phyloP scores from a whole-genome alignment of 805 yeast species.

The Kuraishia molischiana region DNA sequence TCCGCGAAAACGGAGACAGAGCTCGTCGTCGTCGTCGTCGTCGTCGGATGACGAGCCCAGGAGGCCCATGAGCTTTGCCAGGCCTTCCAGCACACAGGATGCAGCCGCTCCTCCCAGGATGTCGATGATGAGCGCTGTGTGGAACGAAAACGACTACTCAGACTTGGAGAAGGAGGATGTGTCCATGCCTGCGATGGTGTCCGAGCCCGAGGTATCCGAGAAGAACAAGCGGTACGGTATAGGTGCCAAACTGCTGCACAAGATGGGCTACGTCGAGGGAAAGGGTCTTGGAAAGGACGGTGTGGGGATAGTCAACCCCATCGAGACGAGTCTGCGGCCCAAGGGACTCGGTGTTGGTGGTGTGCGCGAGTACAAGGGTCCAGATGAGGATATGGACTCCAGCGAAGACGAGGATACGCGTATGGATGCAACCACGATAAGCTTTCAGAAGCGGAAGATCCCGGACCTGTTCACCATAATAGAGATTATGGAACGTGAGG shows the following conservation, averaged over 20 bases:
- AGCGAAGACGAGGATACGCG: conserved; percentile 14
- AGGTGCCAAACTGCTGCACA: conserved; percentile 67
- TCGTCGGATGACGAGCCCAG: not conserved
- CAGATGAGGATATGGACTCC: conserved; percentile 10
- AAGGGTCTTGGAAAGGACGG: conserved; percentile 71
- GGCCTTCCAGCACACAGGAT: no score
- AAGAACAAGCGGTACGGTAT: conserved; percentile 48
- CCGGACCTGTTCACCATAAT: conserved; percentile 27
- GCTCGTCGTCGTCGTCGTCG: not conserved
- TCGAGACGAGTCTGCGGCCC: conserved; percentile 58
- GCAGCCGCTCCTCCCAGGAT: no score
- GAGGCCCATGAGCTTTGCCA: no score
- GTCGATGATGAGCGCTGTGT: not conserved
- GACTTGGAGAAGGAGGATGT: not conserved
- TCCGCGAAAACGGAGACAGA: not conserved
- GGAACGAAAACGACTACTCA: not conserved
- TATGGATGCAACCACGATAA: not conserved
- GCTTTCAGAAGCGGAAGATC: conserved; percentile 1
- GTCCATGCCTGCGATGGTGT: not conserved
- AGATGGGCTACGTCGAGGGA: conserved; percentile 86
- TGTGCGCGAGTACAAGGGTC: conserved; percentile 21
- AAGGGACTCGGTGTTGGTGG: conserved; percentile 73
- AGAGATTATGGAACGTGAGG: conserved; percentile 23
- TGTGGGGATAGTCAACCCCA: conserved; percentile 73
- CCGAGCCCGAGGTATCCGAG: not conserved